phyloP scores from a whole-genome alignment of 257 asterid genomes.

The Striga asiatica region DNA sequence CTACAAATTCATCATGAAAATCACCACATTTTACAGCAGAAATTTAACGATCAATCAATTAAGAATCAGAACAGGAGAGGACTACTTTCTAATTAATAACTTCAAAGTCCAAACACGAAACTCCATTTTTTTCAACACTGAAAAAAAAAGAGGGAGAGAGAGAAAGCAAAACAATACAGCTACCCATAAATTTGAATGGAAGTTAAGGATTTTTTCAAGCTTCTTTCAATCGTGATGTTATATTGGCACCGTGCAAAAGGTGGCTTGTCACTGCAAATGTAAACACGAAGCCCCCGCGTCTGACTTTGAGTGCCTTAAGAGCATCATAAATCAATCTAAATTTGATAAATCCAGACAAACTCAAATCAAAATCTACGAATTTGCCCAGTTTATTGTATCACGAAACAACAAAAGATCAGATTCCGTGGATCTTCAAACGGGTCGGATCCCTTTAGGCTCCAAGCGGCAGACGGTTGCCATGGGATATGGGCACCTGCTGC shows the following conservation, averaged over 20 bases:
- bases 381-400: conserved; percentile 36
- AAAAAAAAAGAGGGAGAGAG: not conserved
- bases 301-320: conserved; percentile 56
- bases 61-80: no score
- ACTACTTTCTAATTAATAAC: no score
- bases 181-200: conserved; percentile 53
- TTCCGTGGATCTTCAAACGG: conserved; percentile 66
- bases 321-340: no score
- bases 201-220: no score
- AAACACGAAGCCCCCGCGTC: conserved; percentile 64
- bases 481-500: conserved; percentile 58
- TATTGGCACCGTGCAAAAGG: conserved; percentile 92
- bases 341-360: no score
- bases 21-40: no score
- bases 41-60: no score
- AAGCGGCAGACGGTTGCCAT: conserved; percentile 86
- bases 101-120: no score
- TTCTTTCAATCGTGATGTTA: conserved; percentile 55
- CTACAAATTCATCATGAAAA: no score
- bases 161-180: conserved; percentile 27
- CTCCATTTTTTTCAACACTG: no score
- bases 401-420: no score
- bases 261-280: conserved; percentile 31
- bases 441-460: conserved; percentile 49
- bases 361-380: no score